Conservation (phyloP, 495 filamentous ascomycete genomes). For the Chaetomium fimeti region DNA sequence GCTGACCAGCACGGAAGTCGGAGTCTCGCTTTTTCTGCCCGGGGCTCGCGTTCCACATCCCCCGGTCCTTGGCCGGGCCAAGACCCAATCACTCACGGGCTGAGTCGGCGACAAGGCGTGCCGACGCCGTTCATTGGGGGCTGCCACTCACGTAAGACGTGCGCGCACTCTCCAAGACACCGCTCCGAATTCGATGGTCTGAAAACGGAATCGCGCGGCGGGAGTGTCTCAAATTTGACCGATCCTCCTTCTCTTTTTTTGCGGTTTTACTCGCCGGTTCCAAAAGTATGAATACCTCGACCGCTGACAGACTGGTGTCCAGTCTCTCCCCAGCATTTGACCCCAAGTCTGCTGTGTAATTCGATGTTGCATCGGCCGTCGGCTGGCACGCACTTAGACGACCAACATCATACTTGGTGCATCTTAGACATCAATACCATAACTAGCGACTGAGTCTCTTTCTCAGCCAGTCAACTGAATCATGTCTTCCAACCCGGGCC, state of each 20-base stretch:
- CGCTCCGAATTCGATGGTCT: too few species aligned
- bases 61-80: conserved; percentile 5
- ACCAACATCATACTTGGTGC: background rate
- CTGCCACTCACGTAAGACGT: background rate
- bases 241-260: too few species aligned
- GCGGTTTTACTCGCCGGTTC: too few species aligned
- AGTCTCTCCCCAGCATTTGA: too few species aligned
- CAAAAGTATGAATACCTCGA: too few species aligned
- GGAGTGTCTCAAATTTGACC: too few species aligned
- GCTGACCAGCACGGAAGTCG: conserved; percentile 9
- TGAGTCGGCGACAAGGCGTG: conserved; percentile 3
- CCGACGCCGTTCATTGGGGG: background rate
- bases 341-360: too few species aligned
- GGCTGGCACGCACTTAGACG: background rate
- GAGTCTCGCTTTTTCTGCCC: conserved; percentile 12
- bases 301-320: too few species aligned
- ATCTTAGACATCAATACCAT: background rate
- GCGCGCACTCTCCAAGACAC: too few species aligned
- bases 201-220: too few species aligned
- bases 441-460: too few species aligned
- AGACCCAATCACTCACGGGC: background rate
- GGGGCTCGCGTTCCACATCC: conserved; percentile 21
- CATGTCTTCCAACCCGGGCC: background rate
- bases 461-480: background rate
- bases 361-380: too few species aligned